Conservation (phyloP, 169 alveolate species). For the Plasmodium knowlesi region DNA sequence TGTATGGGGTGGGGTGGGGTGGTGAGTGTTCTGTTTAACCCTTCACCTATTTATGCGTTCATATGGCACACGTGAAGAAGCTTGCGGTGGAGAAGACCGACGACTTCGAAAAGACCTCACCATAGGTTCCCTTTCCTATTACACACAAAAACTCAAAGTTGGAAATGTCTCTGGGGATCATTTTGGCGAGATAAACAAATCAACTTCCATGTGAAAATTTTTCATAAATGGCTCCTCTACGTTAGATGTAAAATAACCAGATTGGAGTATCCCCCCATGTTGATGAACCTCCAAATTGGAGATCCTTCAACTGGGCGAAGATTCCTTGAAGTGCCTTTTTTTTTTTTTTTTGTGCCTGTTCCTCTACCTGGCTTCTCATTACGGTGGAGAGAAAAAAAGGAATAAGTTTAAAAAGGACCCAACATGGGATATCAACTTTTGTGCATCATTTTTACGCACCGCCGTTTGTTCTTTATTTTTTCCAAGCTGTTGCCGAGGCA, state of each 20-base stretch:
- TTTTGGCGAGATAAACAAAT: not conserved
- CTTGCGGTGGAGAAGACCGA: not conserved
- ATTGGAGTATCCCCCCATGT: not conserved
- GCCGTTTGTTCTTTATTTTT: not conserved
- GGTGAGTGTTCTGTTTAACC: not conserved
- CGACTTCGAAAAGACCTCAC: not conserved
- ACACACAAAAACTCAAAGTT: constrained; percentile 53
- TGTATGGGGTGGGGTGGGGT: not conserved
- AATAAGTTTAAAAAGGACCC: not conserved
- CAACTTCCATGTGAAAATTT: not conserved
- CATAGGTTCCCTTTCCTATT: constrained; percentile 76
- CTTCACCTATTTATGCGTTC: not conserved
- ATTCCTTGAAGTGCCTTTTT: not conserved
- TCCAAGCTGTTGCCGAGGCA: not conserved
- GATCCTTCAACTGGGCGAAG: not conserved
- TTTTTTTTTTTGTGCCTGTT: not conserved
- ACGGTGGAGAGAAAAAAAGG: not conserved
- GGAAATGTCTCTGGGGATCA: constrained; percentile 35
- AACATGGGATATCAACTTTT: not conserved
- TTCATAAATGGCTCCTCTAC: not conserved
- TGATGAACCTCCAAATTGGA: not conserved
- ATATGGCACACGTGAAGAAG: not conserved
- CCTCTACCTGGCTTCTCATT: not conserved
- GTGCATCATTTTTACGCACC: not conserved
- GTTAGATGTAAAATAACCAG: not conserved